These are phyloP conservation scores for Beauveria bassiana DNA, from an alignment of 2,329 filamentous ascomycete genomes.

Conservation along the genomic window DNA sequence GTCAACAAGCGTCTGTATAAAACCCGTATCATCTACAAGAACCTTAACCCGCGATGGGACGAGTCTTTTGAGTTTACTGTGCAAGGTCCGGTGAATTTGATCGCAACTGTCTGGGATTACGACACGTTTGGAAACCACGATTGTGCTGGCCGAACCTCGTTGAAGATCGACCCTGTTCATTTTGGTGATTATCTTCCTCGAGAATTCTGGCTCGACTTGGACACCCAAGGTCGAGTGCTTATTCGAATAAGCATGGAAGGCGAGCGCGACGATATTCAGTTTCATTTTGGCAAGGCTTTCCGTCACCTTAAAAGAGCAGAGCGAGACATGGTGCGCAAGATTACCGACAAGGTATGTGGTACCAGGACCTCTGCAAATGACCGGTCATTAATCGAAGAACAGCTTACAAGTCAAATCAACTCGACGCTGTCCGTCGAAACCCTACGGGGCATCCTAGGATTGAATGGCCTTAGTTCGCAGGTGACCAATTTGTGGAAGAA, in stretches of 20 bases:
- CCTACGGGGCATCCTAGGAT: conserved; percentile 64
- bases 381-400: conserved; percentile 16
- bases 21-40: conserved; percentile 84
- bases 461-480: conserved; percentile 60
- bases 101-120: conserved; percentile 97
- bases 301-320: conserved; percentile 90
- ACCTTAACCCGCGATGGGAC: conserved; percentile 91
- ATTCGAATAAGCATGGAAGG: conserved; percentile 97
- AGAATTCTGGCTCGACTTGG: conserved; percentile 96
- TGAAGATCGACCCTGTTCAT: conserved; percentile 96
- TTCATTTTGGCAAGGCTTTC: conserved; percentile 97
- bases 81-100: conserved; percentile 82
- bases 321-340: conserved; percentile 94
- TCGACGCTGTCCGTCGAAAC: conserved; percentile 78
- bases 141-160: conserved; percentile 89
- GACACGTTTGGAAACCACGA: conserved; percentile 96
- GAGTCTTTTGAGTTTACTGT: conserved; percentile 96
- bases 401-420: conserved; percentile 91
- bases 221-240: conserved; percentile 84
- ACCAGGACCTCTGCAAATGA: not conserved
- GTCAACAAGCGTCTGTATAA: conserved; percentile 96
- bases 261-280: conserved; percentile 95
- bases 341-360: conserved; percentile 80
- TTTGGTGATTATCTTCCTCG: conserved; percentile 93
- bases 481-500: conserved; percentile 65